A percentile compares a stretch with the other conserved stretches of the same genome.
Evolutionary conservation across 306 rosid species (phyloP).

Genomic region (Ormosia semicastrata): DNA sequence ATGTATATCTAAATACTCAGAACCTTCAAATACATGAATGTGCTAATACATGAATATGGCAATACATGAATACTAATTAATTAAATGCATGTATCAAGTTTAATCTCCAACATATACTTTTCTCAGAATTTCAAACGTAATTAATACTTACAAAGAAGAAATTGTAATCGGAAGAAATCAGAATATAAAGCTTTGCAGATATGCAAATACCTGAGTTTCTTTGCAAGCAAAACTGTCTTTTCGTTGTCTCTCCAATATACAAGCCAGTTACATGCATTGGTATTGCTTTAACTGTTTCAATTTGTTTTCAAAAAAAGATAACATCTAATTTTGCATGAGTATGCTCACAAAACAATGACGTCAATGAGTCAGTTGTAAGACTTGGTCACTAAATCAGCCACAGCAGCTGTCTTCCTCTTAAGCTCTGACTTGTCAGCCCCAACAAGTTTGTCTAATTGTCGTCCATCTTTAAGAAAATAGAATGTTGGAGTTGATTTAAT

Average conservation of each 20-base stretch:
- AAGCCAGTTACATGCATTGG: neutral
- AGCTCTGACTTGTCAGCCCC: neutral
- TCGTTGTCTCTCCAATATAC: neutral
- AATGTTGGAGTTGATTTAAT: constrained; percentile 74
- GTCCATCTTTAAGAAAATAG: constrained; percentile 61
- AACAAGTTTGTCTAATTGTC: constrained; percentile 36
- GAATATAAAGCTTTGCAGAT: neutral
- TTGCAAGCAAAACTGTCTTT: neutral
- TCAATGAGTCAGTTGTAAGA: constrained; percentile 11
- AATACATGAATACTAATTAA: no score
- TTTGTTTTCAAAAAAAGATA: neutral
- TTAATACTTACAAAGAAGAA: neutral
- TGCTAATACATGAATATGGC: no score
- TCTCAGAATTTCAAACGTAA: neutral
- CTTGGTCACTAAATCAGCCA: constrained; percentile 30
- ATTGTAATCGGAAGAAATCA: neutral
- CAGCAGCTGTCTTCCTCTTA: constrained; percentile 15
- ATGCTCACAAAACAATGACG: neutral
- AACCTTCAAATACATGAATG: no score
- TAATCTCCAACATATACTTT: neutral
- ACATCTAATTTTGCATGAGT: neutral
- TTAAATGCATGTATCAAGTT: no score
- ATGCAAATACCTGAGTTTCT: neutral
- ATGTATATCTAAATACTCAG: no score
- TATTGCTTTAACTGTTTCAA: neutral